Evolutionary conservation across 371 early-diverging fungal species (phyloP).

Genomic region (Lichtheimia hyalospora): DNA sequence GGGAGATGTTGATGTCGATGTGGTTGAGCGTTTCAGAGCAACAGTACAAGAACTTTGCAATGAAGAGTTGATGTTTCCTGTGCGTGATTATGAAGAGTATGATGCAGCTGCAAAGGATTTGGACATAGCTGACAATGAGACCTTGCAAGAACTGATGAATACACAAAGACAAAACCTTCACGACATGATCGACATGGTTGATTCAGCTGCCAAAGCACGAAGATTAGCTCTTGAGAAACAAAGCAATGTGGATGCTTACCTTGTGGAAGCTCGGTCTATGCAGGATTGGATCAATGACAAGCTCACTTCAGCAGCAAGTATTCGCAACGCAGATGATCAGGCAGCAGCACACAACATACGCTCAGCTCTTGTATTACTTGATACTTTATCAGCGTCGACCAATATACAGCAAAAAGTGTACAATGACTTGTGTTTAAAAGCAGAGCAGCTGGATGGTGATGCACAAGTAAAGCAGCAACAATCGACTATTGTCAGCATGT

Average conservation of each 20-base stretch:
- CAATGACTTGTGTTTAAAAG: conserved; percentile 12
- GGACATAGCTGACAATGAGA: conserved; percentile 21
- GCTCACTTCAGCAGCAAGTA: neutral
- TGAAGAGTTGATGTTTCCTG: conserved; percentile 12
- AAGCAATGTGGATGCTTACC: conserved; percentile 32
- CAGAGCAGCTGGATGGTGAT: conserved; percentile 1
- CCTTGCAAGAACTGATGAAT: conserved; percentile 24
- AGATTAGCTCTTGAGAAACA: conserved; percentile 29
- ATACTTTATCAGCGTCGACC: conserved; percentile 11
- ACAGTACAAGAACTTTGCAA: no score
- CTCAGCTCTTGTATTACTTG: conserved; percentile 1
- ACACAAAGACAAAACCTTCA: conserved; percentile 24
- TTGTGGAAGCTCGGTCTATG: conserved; percentile 26
- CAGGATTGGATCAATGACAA: conserved; percentile 29
- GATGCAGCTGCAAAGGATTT: conserved; percentile 13
- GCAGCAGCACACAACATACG: no score
- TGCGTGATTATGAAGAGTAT: conserved; percentile 16
- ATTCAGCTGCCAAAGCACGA: conserved; percentile 26
- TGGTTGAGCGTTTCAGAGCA: no score
- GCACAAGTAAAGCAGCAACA: conserved; percentile 9
- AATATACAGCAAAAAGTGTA: conserved; percentile 6
- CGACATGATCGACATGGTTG: conserved; percentile 23
- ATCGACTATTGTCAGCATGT: conserved; percentile 6
- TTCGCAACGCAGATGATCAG: neutral
- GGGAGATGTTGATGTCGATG: no score